phyloP scores from a whole-genome alignment of 331 rosid species.

The Erythrophleum ivorense region DNA sequence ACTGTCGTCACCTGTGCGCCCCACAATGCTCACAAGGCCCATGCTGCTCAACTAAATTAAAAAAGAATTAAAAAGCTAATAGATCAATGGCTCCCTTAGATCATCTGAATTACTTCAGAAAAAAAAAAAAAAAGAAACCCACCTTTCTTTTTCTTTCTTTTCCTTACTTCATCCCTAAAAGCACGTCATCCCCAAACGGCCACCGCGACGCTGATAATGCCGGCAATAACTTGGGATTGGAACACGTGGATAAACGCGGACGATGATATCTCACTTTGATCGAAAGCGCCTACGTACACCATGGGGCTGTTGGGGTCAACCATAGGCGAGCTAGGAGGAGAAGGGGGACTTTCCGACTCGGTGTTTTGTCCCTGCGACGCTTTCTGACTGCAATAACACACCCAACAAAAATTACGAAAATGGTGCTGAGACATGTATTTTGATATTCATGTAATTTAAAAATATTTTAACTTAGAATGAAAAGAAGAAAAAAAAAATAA shows the following conservation, averaged over 20 bases:
- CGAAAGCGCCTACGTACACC: slow-evolving; percentile 70
- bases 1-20: slow-evolving; percentile 44
- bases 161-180: background rate
- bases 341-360: background rate
- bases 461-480: no score
- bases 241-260: slow-evolving; percentile 52
- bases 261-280: slow-evolving; percentile 44
- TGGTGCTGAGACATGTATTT: no score
- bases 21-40: slow-evolving; percentile 21
- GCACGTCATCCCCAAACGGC: slow-evolving; percentile 37
- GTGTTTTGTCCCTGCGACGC: slow-evolving; percentile 65
- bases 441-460: no score
- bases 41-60: background rate
- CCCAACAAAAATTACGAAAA: no score
- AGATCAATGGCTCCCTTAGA: no score
- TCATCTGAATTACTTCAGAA: no score
- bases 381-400: slow-evolving; percentile 66
- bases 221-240: slow-evolving; percentile 36
- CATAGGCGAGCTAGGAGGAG: background rate
- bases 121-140: no score
- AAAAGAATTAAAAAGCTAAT: no score
- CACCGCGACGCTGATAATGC: slow-evolving; percentile 40
- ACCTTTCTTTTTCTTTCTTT: no score
- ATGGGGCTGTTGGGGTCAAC: slow-evolving; percentile 40
- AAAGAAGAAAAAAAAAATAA: no score